phyloP scores from a whole-genome alignment of 2,329 filamentous ascomycete species.

The Calonectria naviculata region DNA sequence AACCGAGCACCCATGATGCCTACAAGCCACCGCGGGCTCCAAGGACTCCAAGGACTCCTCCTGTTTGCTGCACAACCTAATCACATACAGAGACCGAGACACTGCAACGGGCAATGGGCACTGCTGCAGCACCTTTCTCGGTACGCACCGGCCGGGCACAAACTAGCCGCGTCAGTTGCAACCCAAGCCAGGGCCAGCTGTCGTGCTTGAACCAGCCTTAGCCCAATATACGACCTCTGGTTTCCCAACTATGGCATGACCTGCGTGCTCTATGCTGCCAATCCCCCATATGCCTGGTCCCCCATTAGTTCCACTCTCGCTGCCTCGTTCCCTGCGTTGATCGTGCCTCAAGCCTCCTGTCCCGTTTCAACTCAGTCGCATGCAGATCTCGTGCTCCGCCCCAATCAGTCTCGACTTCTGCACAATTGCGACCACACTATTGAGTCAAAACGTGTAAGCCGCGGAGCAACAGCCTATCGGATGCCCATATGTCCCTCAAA shows the following conservation, averaged over 20 bases:
- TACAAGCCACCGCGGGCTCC: neutral
- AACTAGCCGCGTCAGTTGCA: conserved; percentile 11
- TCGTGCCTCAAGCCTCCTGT: conserved; percentile 35
- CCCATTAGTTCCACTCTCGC: conserved; percentile 26
- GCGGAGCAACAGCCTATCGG: neutral
- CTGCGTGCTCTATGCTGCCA: conserved; percentile 2
- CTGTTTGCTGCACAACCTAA: neutral
- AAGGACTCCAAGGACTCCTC: neutral
- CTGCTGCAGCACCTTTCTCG: conserved; percentile 6
- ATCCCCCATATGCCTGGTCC: conserved; percentile 12
- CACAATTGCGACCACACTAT: conserved; percentile 8
- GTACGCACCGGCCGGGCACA: conserved; percentile 10
- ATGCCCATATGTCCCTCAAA: neutral
- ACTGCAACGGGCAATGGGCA: conserved; percentile 1
- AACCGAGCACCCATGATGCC: neutral
- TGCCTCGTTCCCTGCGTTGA: conserved; percentile 38
- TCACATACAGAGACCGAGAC: neutral
- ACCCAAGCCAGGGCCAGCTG: conserved; percentile 18
- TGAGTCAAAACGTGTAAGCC: conserved; percentile 17
- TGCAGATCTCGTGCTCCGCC: conserved; percentile 34
- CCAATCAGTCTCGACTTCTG: conserved; percentile 28
- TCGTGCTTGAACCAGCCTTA: neutral
- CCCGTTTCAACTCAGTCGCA: conserved; percentile 33
- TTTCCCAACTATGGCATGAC: conserved; percentile 6
- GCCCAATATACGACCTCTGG: neutral